Conservation (phyloP, 1,139 yeast species). For the Suhomyces bokatorum region DNA sequence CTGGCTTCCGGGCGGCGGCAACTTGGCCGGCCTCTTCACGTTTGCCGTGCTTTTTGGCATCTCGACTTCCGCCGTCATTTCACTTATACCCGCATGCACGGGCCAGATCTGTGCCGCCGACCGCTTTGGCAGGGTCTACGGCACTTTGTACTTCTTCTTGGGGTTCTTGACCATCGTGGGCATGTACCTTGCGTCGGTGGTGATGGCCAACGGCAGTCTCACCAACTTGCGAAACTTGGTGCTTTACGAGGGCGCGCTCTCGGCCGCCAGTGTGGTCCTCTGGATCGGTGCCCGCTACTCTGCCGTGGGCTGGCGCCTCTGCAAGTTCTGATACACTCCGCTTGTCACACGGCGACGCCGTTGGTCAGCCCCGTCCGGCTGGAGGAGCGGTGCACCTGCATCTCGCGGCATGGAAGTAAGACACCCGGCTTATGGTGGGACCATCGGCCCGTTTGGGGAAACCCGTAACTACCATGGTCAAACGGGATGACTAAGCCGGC, state of each 20-base stretch:
- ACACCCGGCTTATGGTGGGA: too few relatives aligned
- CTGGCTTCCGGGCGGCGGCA: conserved; percentile 34
- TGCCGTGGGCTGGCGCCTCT: conserved; percentile 12
- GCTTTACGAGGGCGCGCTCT: conserved; percentile 28
- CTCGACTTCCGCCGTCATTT: conserved; percentile 29
- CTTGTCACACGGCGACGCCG: not conserved
- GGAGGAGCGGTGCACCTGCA: too few relatives aligned
- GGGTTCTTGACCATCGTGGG: conserved; percentile 33
- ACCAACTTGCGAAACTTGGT: conserved; percentile 13
- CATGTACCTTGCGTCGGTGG: conserved; percentile 39
- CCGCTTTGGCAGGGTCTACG: conserved; percentile 33
- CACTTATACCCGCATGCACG: conserved; percentile 35
- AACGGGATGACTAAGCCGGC: too few relatives aligned
- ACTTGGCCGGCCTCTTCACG: conserved; percentile 24
- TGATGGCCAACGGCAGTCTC: conserved; percentile 16
- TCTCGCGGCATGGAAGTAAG: too few relatives aligned
- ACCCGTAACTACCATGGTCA: too few relatives aligned
- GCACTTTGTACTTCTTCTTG: conserved; percentile 31
- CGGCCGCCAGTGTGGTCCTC: conserved; percentile 19
- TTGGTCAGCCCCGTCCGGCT: not conserved
- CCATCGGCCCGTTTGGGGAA: too few relatives aligned
- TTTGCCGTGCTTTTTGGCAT: conserved; percentile 31
- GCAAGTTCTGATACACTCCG: conserved; percentile 3
- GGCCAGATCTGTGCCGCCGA: conserved; percentile 31
- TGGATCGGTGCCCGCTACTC: conserved; percentile 13